Evolutionary conservation across 192 early-diverging fungal species (phyloP).

Genomic region (Spizellomyces punctatus): DNA sequence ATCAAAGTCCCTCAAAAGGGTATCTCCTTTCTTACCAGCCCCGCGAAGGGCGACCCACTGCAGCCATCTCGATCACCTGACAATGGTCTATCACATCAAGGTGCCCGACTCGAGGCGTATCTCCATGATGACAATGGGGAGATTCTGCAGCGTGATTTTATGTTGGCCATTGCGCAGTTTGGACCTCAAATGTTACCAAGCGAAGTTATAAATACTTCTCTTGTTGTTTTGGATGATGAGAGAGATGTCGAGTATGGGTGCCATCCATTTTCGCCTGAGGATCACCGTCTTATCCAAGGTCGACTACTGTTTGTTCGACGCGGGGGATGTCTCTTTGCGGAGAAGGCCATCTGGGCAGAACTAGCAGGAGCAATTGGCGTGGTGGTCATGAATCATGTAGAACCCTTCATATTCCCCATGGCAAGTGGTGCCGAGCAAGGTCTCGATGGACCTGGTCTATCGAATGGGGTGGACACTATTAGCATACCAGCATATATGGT

Average conservation of each 20-base stretch:
- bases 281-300: background rate
- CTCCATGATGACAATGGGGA: no score
- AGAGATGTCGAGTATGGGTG: background rate
- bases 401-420: slow-evolving; percentile 35
- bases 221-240: slow-evolving; percentile 4
- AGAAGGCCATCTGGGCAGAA: slow-evolving; percentile 40
- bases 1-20: no score
- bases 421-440: slow-evolving; percentile 1
- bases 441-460: no score
- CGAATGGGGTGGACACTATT: no score
- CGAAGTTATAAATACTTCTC: background rate
- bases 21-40: no score
- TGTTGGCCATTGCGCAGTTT: slow-evolving; percentile 7
- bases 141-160: background rate
- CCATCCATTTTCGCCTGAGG: background rate
- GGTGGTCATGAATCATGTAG: slow-evolving; percentile 33
- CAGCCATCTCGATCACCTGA: no score
- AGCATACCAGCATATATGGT: no score
- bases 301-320: slow-evolving; percentile 39
- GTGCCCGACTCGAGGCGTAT: no score
- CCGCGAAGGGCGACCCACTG: no score
- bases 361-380: slow-evolving; percentile 43
- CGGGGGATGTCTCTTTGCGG: slow-evolving; percentile 45
- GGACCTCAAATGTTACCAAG: background rate
- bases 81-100: no score